Base-by-base conservation (phyloP, 129 eudicot species). In the Tagetes erecta region DNA sequence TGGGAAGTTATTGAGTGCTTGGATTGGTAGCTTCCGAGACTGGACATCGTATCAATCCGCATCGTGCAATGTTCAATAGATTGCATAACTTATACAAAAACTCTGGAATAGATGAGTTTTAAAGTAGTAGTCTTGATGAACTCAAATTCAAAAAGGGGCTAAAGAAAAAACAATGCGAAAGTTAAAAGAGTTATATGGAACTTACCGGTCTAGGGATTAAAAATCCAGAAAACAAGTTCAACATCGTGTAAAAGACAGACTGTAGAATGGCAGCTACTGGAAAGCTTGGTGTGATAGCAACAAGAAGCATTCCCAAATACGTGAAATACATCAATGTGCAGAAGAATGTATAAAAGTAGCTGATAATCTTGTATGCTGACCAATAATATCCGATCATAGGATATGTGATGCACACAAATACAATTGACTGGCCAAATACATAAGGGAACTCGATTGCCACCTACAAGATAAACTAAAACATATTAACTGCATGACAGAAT, bases 381-480 rank as follows among this genome's bases (percentile, higher is more conserved):
- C 86, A 75, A 56, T 84, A 70, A 60, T 66, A 89, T 51, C 92
- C 89, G 31, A 87, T 84, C 96, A 89, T 89, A 11, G 92, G 83
- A 80, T 89, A 89, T 2, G 87, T 83, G 52, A 89, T 80, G 63
- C 70, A 55, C n/a, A 82, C 78, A 39, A 73, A 86, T 51, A 67
- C 76, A 36, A 83, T 49, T 75, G 96, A 62, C 67, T 80, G 86
- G 30, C 71, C 70, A 34, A 89, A 71, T 47, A 84, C 75, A 76
- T 86, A 89, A 1, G 96, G 96, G 11, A 89, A 34, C 82, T 89
- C 96, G 57, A 89, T 64, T 31, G 83, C 40, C 51, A 87, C 90
- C 96, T 89, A 57, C 64, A 81, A 71, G 52, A 82, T 63, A 74
- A 42, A 58, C 8, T 10, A 50, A 36, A 63, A 34, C 20, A 7